phyloP scores from a whole-genome alignment of 257 asterid genomes.

The Petunia axillaris region DNA sequence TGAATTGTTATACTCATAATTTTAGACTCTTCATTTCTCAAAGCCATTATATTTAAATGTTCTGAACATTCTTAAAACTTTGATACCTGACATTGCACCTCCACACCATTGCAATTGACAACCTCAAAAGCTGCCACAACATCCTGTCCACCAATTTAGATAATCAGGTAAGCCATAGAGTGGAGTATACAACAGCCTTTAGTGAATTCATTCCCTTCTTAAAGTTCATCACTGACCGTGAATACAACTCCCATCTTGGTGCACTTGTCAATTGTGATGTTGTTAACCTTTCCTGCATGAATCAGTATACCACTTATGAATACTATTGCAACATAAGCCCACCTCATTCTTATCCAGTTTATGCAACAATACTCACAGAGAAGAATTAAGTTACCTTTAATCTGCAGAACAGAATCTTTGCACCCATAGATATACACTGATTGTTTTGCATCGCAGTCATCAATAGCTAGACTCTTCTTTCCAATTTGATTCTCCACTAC shows the following conservation, averaged over 20 bases:
- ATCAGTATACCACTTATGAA: background rate
- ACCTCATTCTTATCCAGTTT: conserved; percentile 2
- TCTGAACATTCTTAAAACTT: background rate
- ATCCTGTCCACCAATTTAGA: conserved; percentile 57
- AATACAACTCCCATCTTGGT: conserved; percentile 94
- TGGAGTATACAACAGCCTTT: conserved; percentile 22
- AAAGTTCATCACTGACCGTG: conserved; percentile 58
- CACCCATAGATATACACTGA: conserved; percentile 91
- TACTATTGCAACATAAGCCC: conserved; percentile 7
- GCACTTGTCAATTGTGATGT: conserved; percentile 97
- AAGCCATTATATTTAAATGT: background rate
- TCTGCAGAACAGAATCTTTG: conserved; percentile 85
- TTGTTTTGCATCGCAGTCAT: conserved; percentile 93
- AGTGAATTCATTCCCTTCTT: background rate
- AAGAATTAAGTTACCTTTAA: conserved; percentile 63
- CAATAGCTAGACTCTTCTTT: conserved; percentile 74
- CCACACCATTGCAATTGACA: conserved; percentile 82
- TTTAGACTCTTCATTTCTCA: background rate
- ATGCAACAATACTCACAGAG: background rate
- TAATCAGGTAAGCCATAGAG: conserved; percentile 32
- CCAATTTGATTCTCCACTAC: conserved; percentile 97
- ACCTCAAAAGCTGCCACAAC: conserved; percentile 99
- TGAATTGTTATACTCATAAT: background rate
- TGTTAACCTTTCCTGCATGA: conserved; percentile 89
- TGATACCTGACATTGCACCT: conserved; percentile 95